Conservation (phyloP, 108 stramenopile genomes). For the Asterionellopsis glacialis region DNA sequence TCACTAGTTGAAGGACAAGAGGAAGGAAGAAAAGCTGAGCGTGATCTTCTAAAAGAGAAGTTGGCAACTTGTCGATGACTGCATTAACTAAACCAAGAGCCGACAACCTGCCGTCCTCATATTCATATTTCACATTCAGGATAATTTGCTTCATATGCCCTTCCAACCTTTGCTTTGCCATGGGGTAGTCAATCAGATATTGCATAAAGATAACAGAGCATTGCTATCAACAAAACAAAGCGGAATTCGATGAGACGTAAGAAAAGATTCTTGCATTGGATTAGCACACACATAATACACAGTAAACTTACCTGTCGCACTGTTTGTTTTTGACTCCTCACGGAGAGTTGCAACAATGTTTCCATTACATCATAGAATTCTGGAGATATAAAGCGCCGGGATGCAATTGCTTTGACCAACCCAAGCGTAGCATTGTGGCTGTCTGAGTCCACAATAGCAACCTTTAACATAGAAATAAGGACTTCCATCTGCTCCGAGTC, state of each 20-base stretch:
- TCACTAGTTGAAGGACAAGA: conserved; percentile 79
- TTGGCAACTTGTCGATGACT: conserved; percentile 66
- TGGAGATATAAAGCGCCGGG: conserved; percentile 61
- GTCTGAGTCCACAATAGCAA: conserved; percentile 59
- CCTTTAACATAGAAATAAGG: conserved; percentile 56
- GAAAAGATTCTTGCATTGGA: not conserved
- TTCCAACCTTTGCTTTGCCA: conserved; percentile 71
- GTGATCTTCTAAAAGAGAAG: conserved; percentile 55
- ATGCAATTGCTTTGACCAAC: conserved; percentile 63
- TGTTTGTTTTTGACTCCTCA: conserved; percentile 68
- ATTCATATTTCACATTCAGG: conserved; percentile 84
- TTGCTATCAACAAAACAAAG: conserved; percentile 38
- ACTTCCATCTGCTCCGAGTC: conserved; percentile 76
- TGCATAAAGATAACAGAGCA: conserved; percentile 62
- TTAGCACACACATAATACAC: conserved; percentile 1
- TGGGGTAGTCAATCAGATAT: conserved; percentile 86
- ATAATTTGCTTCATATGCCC: conserved; percentile 74
- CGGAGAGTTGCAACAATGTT: conserved; percentile 60
- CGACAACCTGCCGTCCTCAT: conserved; percentile 81
- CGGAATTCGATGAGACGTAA: conserved; percentile 3
- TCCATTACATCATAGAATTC: conserved; percentile 90
- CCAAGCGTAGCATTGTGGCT: conserved; percentile 79
- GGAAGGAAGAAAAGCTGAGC: conserved; percentile 80
- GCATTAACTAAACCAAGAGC: conserved; percentile 54
- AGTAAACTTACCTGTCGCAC: conserved; percentile 59